Evolutionary conservation across 495 filamentous ascomycete genomes (phyloP).

Genomic region (Neurospora sp.): DNA sequence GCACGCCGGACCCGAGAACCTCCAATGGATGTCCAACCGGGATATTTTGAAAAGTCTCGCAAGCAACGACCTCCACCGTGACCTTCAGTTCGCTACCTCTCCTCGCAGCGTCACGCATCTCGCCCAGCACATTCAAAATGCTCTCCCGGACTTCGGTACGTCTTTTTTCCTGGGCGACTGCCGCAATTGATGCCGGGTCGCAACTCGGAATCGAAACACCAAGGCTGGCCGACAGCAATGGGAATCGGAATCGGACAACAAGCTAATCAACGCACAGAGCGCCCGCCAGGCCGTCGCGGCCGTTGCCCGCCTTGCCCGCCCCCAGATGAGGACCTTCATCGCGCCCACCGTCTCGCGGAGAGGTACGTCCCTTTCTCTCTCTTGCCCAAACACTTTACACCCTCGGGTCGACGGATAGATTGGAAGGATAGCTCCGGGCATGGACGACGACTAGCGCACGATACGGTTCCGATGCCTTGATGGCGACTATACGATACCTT

Average conservation of each 20-base stretch:
- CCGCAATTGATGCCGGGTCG: neutral
- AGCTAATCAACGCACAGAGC: constrained; percentile 28
- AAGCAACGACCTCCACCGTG: constrained; percentile 25
- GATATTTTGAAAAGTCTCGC: constrained; percentile 27
- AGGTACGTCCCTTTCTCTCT: constrained; percentile 42
- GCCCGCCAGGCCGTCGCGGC: constrained; percentile 64
- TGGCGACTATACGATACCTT: neutral
- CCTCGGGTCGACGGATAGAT: neutral
- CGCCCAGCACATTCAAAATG: constrained; percentile 38
- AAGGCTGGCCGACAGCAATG: neutral
- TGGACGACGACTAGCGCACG: neutral
- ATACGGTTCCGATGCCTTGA: neutral
- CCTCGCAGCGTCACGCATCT: constrained; percentile 12
- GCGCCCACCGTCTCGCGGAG: constrained; percentile 59
- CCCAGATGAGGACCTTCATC: constrained; percentile 74
- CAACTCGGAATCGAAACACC: neutral
- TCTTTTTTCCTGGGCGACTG: constrained; percentile 4
- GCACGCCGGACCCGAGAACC: constrained; percentile 6
- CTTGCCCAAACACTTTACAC: neutral
- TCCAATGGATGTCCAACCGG: constrained; percentile 12
- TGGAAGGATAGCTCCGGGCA: neutral
- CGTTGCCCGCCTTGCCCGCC: constrained; percentile 59
- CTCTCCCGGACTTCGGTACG: constrained; percentile 59
- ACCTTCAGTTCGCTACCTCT: constrained; percentile 1
- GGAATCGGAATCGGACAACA: neutral